Evolutionary conservation across 2,329 filamentous ascomycete genomes (phyloP).

Genomic region (Chaetomium globosum): DNA sequence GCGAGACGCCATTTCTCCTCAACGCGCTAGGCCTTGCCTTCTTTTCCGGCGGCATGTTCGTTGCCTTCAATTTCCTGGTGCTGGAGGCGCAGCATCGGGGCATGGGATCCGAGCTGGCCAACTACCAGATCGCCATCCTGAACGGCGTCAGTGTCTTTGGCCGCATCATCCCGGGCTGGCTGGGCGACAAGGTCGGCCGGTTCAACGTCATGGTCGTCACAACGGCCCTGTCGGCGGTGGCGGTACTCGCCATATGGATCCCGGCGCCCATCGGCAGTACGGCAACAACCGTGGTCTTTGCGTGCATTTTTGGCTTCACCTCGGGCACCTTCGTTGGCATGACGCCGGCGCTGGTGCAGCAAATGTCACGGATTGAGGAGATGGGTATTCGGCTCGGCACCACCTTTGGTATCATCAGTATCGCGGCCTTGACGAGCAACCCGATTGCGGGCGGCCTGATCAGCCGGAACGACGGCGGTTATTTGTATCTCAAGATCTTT

Average conservation of each 20-base stretch:
- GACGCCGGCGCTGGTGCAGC: background rate
- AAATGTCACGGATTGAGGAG: background rate
- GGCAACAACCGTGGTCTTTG: background rate
- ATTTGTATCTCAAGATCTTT: background rate
- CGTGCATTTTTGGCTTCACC: background rate
- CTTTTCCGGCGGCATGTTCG: constrained; percentile 3
- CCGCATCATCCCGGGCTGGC: background rate
- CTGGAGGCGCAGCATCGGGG: constrained; percentile 1
- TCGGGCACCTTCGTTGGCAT: background rate
- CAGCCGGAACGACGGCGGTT: background rate
- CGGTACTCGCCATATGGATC: background rate
- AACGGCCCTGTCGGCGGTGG: background rate
- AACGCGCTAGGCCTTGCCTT: background rate
- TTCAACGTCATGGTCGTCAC: background rate
- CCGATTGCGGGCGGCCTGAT: background rate
- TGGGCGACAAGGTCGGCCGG: background rate
- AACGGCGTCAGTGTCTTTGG: constrained; percentile 21
- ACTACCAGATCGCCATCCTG: constrained; percentile 29
- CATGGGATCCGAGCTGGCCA: constrained; percentile 3
- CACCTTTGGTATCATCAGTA: background rate
- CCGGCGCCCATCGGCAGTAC: background rate
- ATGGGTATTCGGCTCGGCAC: background rate
- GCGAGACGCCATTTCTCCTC: background rate
- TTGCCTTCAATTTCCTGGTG: constrained; percentile 1
- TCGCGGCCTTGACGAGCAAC: background rate